Conservation (phyloP, 176 grass and related monocot species). For the Zizania latifolia region DNA sequence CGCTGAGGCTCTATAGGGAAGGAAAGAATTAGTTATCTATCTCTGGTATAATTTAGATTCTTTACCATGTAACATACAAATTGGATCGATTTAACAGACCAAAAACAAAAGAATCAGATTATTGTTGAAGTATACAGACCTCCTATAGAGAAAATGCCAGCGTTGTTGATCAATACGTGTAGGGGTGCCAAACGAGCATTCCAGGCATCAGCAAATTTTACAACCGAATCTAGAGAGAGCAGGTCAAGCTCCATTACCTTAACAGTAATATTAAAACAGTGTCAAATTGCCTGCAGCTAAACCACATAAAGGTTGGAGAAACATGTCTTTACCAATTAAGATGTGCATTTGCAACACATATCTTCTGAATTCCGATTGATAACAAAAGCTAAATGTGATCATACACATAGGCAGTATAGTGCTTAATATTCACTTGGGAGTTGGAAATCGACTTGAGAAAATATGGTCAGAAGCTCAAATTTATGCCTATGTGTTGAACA, state of each 20-base stretch:
- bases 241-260: conserved; percentile 99
- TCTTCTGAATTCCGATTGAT: conserved; percentile 9
- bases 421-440: neutral
- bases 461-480: neutral
- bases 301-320: conserved; percentile 6
- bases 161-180: conserved; percentile 94
- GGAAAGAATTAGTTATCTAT: conserved; percentile 3
- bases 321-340: neutral
- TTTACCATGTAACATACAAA: neutral
- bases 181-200: conserved; percentile 82
- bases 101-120: neutral
- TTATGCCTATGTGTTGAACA: neutral
- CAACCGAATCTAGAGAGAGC: conserved; percentile 79
- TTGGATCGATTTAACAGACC: neutral
- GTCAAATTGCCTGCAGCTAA: conserved; percentile 10
- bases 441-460: neutral
- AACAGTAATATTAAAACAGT: conserved; percentile 26
- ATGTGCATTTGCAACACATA: neutral
- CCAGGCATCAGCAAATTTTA: conserved; percentile 84
- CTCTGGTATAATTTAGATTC: neutral
- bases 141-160: conserved; percentile 91
- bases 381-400: conserved; percentile 1
- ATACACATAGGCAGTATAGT: neutral
- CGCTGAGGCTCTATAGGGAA: conserved; percentile 61
- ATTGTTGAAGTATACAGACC: conserved; percentile 39